Evolutionary conservation across 768 basidiomycete genomes (phyloP).

Genomic region (Pleurotus platypus): DNA sequence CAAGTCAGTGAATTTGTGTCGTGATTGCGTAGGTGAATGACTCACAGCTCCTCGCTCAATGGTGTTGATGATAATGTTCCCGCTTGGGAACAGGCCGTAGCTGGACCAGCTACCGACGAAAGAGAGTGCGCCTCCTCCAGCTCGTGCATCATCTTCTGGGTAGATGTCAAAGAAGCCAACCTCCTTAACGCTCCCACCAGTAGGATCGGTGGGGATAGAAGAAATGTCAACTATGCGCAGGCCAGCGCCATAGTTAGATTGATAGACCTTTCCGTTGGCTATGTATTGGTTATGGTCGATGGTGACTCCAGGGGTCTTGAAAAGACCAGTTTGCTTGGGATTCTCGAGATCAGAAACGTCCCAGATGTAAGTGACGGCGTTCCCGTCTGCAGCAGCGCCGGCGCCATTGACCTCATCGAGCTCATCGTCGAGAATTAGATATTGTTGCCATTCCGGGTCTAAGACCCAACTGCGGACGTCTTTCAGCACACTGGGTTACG

Average conservation of each 20-base stretch:
- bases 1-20: no score
- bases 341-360: conserved; percentile 21
- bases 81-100: conserved; percentile 13
- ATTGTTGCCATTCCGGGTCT: conserved; percentile 22
- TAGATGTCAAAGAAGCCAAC: conserved; percentile 1
- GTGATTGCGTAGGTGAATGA: neutral
- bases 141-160: conserved; percentile 2
- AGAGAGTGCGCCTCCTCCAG: conserved; percentile 7
- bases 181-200: conserved; percentile 16
- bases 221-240: conserved; percentile 24
- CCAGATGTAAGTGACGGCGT: conserved; percentile 27
- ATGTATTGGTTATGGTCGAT: conserved; percentile 28
- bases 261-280: conserved; percentile 21
- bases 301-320: conserved; percentile 19
- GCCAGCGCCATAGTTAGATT: conserved; percentile 26
- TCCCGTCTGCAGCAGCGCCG: conserved; percentile 19
- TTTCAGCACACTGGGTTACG: no score
- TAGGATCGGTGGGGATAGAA: conserved; percentile 23
- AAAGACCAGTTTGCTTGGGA: conserved; percentile 23
- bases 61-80: conserved; percentile 14
- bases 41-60: conserved; percentile 11
- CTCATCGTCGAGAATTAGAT: conserved; percentile 26
- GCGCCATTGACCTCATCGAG: conserved; percentile 17
- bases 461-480: conserved; percentile 12
- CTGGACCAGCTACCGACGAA: conserved; percentile 14